These are phyloP conservation scores for Fraxinus dipetala DNA, from an alignment of 305 asterid genomes.

Conservation along the genomic window DNA sequence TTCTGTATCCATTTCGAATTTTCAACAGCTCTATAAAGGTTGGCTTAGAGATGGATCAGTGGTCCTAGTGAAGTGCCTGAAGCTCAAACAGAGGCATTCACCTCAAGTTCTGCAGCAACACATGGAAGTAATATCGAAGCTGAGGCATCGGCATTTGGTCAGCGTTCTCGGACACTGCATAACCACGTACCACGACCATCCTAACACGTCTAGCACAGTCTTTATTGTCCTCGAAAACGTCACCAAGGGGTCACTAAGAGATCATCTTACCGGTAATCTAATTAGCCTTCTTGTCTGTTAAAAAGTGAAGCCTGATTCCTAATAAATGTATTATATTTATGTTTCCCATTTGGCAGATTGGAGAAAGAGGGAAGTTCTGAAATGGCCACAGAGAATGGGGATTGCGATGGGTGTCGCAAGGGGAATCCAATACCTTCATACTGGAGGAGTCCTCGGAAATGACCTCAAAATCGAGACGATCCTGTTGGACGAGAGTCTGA, in stretches of 20 bases:
- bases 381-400: constrained; percentile 96
- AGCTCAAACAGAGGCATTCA: constrained; percentile 82
- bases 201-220: constrained; percentile 72
- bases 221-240: constrained; percentile 79
- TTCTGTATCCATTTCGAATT: background rate
- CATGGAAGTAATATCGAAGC: constrained; percentile 86
- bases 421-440: constrained; percentile 85
- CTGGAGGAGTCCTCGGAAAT: constrained; percentile 70
- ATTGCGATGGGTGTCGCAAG: constrained; percentile 77
- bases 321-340: background rate
- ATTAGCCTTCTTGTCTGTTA: background rate
- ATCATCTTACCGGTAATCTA: constrained; percentile 64
- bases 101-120: constrained; percentile 81
- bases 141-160: constrained; percentile 85
- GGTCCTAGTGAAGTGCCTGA: constrained; percentile 83
- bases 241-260: constrained; percentile 65
- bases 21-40: constrained; percentile 76
- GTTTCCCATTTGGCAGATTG: constrained; percentile 49
- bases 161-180: constrained; percentile 94
- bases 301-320: background rate
- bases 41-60: constrained; percentile 79
- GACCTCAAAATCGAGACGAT: constrained; percentile 69
- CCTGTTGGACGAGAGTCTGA: constrained; percentile 71
- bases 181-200: constrained; percentile 85
- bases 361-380: constrained; percentile 72